Evolutionary conservation across 768 basidiomycete species (phyloP), one percentile per base, ranked within the genome.

Genomic region (Obba rivulosa): DNA sequence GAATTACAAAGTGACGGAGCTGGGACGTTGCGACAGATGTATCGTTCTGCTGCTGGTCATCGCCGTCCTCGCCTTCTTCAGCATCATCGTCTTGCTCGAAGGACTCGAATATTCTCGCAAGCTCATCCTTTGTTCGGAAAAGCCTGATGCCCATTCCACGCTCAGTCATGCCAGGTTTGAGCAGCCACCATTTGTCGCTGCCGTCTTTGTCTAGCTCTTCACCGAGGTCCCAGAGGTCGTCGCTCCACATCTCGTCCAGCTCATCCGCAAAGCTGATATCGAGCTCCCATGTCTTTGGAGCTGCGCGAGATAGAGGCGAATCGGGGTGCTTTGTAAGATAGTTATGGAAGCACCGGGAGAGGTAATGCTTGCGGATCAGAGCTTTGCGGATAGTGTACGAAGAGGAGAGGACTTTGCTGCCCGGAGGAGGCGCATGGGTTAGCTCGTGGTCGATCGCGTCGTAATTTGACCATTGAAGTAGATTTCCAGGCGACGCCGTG

Each of bases 81-180:
- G 79, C 76, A 2, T 76, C 74, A 2, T 72, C 72, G 17, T 72
- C 64, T 14, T 73, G 66, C 52, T 95, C 94, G 55, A 97, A 97
- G 18, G 78, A 78, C 53, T 83, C 75, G 52, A 97, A 90, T 21
- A 97, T 93, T 4, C 63, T 58, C 49, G 78, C 77, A 49, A 99
- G 72, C 25, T 78, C 70, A 11, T 79, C 78, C 65, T 86, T 86
- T 46, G 77, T 84, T 45, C 85, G 80, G 67, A 99, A 97, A 41
- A 99, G 68, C 39, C 93, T 71, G 54, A 99, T 93, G 2, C 95
- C 96, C 76, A 92, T 91, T 11, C 93, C 96, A 43, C 92, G 79
- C 69, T 98, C 94, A 1, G 93, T 86, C 89, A 99, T 95, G 16
- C 92, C 91, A 40, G 96, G 94, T 69, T 99, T 99, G 44, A 99